Evolutionary conservation across 2,329 filamentous ascomycete species (phyloP).

Genomic region (Dryadomyces sulphureus): DNA sequence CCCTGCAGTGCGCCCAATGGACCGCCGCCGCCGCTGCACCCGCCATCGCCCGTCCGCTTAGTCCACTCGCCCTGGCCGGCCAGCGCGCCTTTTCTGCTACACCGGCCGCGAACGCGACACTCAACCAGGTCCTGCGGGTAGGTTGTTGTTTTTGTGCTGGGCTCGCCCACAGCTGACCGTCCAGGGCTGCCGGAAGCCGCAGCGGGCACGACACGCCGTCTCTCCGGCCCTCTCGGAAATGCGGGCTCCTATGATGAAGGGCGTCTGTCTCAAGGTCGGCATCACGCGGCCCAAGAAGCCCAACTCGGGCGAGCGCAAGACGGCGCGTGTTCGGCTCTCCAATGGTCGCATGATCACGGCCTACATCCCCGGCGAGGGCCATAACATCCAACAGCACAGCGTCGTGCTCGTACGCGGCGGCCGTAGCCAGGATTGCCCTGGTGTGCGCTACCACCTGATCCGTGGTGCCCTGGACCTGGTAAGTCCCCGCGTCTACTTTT

Average conservation of each 20-base stretch:
- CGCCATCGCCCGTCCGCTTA: constrained; percentile 2
- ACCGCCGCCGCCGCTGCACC: constrained; percentile 7
- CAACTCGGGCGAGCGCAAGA: constrained; percentile 94
- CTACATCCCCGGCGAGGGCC: constrained; percentile 94
- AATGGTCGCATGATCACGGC: constrained; percentile 77
- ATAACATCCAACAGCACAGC: constrained; percentile 98
- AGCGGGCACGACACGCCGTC: constrained; percentile 69
- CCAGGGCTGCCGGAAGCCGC: constrained; percentile 61
- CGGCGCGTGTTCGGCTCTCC: constrained; percentile 77
- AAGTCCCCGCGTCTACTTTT: constrained; percentile 22
- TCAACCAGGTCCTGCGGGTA: constrained; percentile 56
- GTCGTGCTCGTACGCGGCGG: constrained; percentile 93
- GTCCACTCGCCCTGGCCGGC: constrained; percentile 4
- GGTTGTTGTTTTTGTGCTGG: constrained; percentile 6
- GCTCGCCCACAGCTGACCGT: not conserved
- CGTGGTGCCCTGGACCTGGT: constrained; percentile 88
- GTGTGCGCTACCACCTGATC: constrained; percentile 91
- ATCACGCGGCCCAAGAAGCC: constrained; percentile 96
- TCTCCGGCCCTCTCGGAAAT: constrained; percentile 67
- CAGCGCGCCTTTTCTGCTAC: constrained; percentile 23
- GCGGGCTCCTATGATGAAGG: constrained; percentile 72
- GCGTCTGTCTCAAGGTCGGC: constrained; percentile 88
- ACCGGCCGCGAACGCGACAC: constrained; percentile 41
- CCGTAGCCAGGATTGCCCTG: constrained; percentile 89
- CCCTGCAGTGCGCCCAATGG: constrained; percentile 13